Evolutionary conservation across 106 monocot genomes (phyloP), one percentile per base, ranked within the genome.

Genomic region (Dendrobium huoshanense): DNA sequence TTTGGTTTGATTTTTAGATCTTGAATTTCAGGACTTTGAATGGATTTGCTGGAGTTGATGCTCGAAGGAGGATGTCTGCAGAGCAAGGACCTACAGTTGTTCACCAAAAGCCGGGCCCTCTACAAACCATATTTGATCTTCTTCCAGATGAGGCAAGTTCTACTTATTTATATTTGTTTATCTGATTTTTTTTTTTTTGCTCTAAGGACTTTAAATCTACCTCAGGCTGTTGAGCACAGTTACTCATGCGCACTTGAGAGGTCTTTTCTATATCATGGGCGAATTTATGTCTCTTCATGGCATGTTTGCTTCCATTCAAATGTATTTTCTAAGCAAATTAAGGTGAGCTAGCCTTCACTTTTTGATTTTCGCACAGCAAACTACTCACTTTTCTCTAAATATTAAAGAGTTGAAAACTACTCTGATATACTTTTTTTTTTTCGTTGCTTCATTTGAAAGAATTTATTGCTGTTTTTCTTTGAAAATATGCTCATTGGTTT

Each of bases 301-400:
- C 99, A 99, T 55, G 93, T 99, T 83, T 99, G 99, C 82, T 99
- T 99, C 82, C 99, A 99, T 90, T 99, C 99, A 48, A 99, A 99
- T 79, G 88, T 99, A 82, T 99, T 99, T 81, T 91, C 93, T 73
- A 99, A 99, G 85, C 99, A 99, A 88, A 99, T 99, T 59, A 99
- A 99, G 99, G 99, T 95, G 79, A 86, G 86, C 22, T 70, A 33
- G 37, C 70, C 37, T 4, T 37, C 37, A 33, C 70, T 11, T 70
- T 29, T 29, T 77, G 43, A 47, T 84, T 13, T 41, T 85, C 44
- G 37, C 75, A 4, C 13, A 37, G 27, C 16, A 76, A 48, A 49
- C 13, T 49, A 51, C 25, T 15, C 11, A 10, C n/a, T 76, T 76
- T 76, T 70, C 70, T 4, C 37, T 47, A 15, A 76, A 9, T n/a